Evolutionary conservation across 148 eudicot genomes (phyloP).

Genomic region (Tetragonia tetragonoides): DNA sequence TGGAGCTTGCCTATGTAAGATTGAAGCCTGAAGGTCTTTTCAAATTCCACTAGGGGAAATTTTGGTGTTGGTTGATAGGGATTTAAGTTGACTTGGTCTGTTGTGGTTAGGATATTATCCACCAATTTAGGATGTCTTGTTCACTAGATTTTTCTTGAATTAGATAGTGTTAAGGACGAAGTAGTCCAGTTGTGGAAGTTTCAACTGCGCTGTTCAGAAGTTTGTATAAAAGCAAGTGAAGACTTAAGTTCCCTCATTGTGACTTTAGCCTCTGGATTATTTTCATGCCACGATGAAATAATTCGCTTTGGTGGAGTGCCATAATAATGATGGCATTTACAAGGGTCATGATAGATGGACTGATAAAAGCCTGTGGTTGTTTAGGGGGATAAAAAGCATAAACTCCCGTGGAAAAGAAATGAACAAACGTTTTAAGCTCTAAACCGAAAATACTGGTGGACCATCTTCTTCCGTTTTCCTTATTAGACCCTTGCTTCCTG

Average conservation of each 20-base stretch:
- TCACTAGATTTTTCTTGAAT: constrained; percentile 7
- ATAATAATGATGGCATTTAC: constrained; percentile 14
- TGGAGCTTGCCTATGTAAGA: constrained; percentile 8
- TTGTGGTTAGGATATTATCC: constrained; percentile 22
- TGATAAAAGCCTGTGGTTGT: constrained; percentile 1
- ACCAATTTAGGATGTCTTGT: constrained; percentile 16
- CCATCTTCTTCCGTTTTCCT: not conserved
- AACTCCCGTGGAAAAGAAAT: not conserved
- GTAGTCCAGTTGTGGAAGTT: constrained; percentile 13
- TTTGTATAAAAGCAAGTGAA: not conserved
- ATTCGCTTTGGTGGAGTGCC: constrained; percentile 11
- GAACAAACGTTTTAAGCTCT: not conserved
- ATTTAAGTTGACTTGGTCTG: constrained; percentile 18
- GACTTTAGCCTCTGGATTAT: not conserved
- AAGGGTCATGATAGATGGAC: constrained; percentile 10
- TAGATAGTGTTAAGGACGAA: not conserved
- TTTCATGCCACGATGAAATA: not conserved
- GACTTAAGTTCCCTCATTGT: not conserved
- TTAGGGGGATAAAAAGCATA: not conserved
- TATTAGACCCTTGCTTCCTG: not conserved
- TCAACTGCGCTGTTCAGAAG: constrained; percentile 14
- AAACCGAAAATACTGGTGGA: not conserved
- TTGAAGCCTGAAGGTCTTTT: constrained; percentile 12
- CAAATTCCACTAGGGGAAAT: constrained; percentile 8
- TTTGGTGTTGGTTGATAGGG: constrained; percentile 7